Base-by-base conservation (phyloP, 2,329 filamentous ascomycete genomes). In the Alternaria novae-zelandiae region DNA sequence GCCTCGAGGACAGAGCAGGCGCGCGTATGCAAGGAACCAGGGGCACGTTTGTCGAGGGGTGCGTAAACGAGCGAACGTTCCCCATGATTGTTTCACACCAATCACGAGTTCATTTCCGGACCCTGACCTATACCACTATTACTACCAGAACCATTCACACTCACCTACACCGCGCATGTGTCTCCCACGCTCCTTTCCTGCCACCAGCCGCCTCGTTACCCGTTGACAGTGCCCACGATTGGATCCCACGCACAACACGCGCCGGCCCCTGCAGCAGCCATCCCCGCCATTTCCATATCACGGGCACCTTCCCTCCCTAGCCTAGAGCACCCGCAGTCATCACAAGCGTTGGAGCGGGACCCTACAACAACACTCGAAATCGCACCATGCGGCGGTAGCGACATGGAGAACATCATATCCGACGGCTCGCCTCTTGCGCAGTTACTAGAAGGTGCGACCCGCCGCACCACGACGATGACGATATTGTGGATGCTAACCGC, bases 381-480 rank as follows among this genome's bases (percentile, higher is more conserved):
- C 68, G 66, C 74, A 75, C 43, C 68, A 79, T 79, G 77, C 72
- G 67, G 70, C 70, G 68, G 70, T 62, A 64, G 57, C 57, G 63
- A 60, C 57, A 96, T 97, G 94, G 94, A 97, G 87, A 89, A 91
- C 76, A 86, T 97, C 74, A 89, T 97, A 73, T 92, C 91, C 82
- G 89, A 96, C 83, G 90, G 94, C 83, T 92, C 92, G 79, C 94
- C 94, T 73, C 86, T 97, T 82, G 94, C 93, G 78, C 89, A 92
- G 76, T 96, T 96, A 83, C 89, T 97, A 73, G 90, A 94, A 88
- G 94, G 94, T 62, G 55, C 46, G 59, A 32, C 13, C 15, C 44
- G 25, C 21, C 11, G 45, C 28, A 44, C 32, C 17, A 17, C 30
- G 11, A 51, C 49, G 53, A 46, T 54, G 45, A 47, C 59, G 28